phyloP scores from a whole-genome alignment of 2,329 filamentous ascomycete species.

The Biscogniauxia mediterranea region DNA sequence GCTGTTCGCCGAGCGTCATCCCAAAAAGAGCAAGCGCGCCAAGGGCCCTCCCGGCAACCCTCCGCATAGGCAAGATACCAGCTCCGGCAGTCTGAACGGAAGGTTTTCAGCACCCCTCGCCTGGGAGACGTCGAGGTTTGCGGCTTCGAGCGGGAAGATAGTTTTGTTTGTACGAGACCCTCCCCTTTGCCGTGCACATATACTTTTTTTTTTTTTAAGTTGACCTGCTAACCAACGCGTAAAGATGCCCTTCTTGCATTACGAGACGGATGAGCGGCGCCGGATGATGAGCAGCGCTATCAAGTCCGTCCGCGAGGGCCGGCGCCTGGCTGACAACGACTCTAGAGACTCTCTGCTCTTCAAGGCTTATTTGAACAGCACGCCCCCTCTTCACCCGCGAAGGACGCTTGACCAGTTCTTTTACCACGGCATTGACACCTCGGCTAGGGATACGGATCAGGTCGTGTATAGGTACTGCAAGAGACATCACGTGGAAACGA shows the following conservation, averaged over 20 bases:
- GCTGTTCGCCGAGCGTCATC: constrained; percentile 36
- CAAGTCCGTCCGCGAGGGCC: constrained; percentile 31
- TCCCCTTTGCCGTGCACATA: neutral
- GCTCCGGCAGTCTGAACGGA: constrained; percentile 16
- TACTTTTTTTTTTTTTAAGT: neutral
- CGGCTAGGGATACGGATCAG: constrained; percentile 59
- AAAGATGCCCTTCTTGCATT: constrained; percentile 65
- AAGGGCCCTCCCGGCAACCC: constrained; percentile 38
- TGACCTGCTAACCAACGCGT: constrained; percentile 25
- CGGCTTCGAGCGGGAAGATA: constrained; percentile 33
- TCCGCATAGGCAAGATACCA: constrained; percentile 33
- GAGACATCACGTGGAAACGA: constrained; percentile 43
- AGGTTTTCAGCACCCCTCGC: constrained; percentile 22
- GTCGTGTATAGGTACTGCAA: constrained; percentile 60
- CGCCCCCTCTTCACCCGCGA: constrained; percentile 54
- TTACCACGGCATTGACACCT: constrained; percentile 63
- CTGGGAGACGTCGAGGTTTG: constrained; percentile 31
- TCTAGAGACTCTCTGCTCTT: constrained; percentile 45
- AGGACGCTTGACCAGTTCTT: constrained; percentile 65
- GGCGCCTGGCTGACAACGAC: constrained; percentile 26
- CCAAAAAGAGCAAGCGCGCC: constrained; percentile 31
- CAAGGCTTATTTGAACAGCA: constrained; percentile 44
- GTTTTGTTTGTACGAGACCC: constrained; percentile 35
- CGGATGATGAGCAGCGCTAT: constrained; percentile 56
- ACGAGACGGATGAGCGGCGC: constrained; percentile 56